Percentiles rank a stretch among this genome's conserved stretches.
phyloP scores from a whole-genome alignment of 805 yeast species.

The Metschnikowia continentalis region DNA sequence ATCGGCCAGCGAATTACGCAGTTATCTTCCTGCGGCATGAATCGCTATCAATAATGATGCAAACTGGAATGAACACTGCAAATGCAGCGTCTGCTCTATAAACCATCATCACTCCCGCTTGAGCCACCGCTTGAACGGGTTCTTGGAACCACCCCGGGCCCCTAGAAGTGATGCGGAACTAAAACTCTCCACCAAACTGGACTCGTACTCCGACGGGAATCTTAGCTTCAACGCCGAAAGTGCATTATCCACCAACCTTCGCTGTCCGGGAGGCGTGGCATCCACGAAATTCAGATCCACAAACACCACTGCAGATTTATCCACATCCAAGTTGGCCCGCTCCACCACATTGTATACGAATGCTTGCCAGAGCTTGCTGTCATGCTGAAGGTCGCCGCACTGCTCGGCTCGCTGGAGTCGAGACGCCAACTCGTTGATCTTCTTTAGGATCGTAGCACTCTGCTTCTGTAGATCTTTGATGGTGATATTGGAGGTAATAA shows the following conservation, averaged over 20 bases:
- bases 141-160: slow-evolving; percentile 25
- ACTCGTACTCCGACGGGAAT: slow-evolving; percentile 21
- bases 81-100: too few species aligned
- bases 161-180: slow-evolving; percentile 24
- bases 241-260: slow-evolving; percentile 31
- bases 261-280: slow-evolving; percentile 21
- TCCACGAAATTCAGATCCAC: slow-evolving; percentile 24
- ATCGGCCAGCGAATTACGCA: too few species aligned
- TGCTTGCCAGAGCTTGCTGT: slow-evolving; percentile 30
- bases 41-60: not conserved
- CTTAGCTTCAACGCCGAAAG: slow-evolving; percentile 28
- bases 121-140: slow-evolving; percentile 41
- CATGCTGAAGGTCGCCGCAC: slow-evolving; percentile 26
- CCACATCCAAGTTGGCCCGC: slow-evolving; percentile 29
- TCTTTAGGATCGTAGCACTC: slow-evolving; percentile 30
- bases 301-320: slow-evolving; percentile 29
- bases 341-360: slow-evolving; percentile 30
- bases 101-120: slow-evolving; percentile 14
- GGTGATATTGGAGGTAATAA: slow-evolving; percentile 40
- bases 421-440: slow-evolving; percentile 27
- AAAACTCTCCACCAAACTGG: slow-evolving; percentile 17
- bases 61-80: not conserved
- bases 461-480: slow-evolving; percentile 41
- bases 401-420: slow-evolving; percentile 31
- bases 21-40: not conserved